Percentiles rank a stretch among this genome's conserved stretches.
phyloP scores from a whole-genome alignment of 2,329 filamentous ascomycete genomes.

The Aspergillus fischeri region DNA sequence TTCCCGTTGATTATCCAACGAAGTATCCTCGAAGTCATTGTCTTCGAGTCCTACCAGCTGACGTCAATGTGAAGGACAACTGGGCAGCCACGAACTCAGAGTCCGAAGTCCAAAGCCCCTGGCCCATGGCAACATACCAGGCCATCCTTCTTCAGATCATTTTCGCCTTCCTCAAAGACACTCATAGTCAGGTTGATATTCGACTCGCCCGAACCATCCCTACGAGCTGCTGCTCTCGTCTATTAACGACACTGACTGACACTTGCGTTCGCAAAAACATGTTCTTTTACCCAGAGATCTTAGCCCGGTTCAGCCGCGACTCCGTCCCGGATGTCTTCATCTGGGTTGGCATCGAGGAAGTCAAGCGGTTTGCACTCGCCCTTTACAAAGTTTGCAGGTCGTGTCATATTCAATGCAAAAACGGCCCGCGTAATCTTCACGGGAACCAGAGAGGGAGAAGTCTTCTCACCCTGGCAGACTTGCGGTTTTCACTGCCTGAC shows the following conservation, averaged over 20 bases:
- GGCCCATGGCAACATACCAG: conserved; percentile 28
- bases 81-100: neutral
- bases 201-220: conserved; percentile 7
- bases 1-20: neutral
- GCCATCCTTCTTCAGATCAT: conserved; percentile 24
- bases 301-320: conserved; percentile 10
- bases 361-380: conserved; percentile 24
- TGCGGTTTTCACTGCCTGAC: conserved; percentile 21
- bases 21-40: neutral
- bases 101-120: conserved; percentile 3
- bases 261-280: conserved; percentile 20
- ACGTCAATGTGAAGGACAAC: neutral
- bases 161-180: conserved; percentile 15
- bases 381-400: conserved; percentile 22
- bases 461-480: conserved; percentile 16
- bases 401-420: neutral
- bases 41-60: neutral
- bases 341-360: conserved; percentile 22
- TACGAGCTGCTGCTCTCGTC: conserved; percentile 12
- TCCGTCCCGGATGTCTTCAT: conserved; percentile 16
- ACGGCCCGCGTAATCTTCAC: neutral
- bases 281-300: conserved; percentile 24
- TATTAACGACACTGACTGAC: conserved; percentile 18
- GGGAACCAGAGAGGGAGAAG: conserved; percentile 1
- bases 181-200: conserved; percentile 3